These are phyloP conservation scores for Coccinonectria pachysandricola DNA, from an alignment of 2,329 filamentous ascomycete genomes.

Conservation along the genomic window DNA sequence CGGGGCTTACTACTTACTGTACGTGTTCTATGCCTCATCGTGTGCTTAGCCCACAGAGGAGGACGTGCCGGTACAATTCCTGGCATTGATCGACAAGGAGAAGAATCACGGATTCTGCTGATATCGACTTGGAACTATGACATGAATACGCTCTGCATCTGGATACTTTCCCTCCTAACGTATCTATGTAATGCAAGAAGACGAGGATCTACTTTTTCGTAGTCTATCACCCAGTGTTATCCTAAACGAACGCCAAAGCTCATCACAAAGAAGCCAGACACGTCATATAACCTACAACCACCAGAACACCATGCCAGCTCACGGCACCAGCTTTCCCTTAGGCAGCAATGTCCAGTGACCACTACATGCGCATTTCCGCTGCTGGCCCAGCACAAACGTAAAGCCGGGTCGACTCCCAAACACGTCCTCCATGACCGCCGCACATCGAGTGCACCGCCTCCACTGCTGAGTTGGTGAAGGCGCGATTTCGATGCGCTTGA, in stretches of 20 bases:
- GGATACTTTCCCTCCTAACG: neutral
- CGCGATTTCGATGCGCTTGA: slow-evolving; percentile 46
- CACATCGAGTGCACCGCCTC: slow-evolving; percentile 44
- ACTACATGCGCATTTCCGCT: slow-evolving; percentile 44
- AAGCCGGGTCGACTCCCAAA: slow-evolving; percentile 36
- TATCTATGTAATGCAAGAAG: too few relatives aligned
- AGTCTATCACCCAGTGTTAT: too few relatives aligned
- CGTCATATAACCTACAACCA: neutral
- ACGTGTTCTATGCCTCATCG: too few relatives aligned
- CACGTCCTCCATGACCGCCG: slow-evolving; percentile 55
- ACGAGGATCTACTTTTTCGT: too few relatives aligned
- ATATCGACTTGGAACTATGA: too few relatives aligned
- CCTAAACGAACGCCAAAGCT: neutral
- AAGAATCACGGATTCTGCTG: too few relatives aligned
- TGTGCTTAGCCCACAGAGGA: too few relatives aligned
- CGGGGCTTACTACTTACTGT: too few relatives aligned
- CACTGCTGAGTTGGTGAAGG: slow-evolving; percentile 19
- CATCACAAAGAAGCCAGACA: neutral
- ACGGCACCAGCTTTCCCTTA: slow-evolving; percentile 17
- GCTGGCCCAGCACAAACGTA: slow-evolving; percentile 43
- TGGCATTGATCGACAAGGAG: too few relatives aligned
- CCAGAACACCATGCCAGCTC: neutral
- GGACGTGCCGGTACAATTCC: too few relatives aligned
- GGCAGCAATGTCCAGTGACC: slow-evolving; percentile 41
- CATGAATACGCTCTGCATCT: neutral